Conservation (phyloP, 805 yeast species). For the Yamadazyma ubonensis region DNA sequence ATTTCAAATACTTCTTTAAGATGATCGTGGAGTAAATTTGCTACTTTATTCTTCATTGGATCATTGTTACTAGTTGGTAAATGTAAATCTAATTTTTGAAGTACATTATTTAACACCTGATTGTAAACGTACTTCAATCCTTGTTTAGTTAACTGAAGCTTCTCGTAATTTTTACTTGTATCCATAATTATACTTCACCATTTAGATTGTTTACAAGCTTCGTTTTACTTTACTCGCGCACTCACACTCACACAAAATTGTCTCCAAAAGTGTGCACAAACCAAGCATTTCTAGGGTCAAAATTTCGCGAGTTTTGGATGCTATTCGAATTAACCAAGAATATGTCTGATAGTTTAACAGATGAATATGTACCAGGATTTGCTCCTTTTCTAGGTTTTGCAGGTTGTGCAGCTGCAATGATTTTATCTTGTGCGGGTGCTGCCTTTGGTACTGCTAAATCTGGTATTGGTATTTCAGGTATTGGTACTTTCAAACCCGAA, state of each 20-base stretch:
- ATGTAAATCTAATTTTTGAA: conserved; percentile 47
- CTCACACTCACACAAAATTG: not conserved
- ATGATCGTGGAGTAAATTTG: conserved; percentile 43
- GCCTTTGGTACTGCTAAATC: conserved; percentile 98
- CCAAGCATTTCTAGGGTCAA: conserved; percentile 1
- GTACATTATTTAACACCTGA: conserved; percentile 42
- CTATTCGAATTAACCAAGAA: not conserved
- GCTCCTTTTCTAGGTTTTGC: conserved; percentile 98
- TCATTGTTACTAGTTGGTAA: conserved; percentile 46
- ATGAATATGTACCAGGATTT: conserved; percentile 80
- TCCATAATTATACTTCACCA: conserved; percentile 3
- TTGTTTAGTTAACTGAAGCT: conserved; percentile 48
- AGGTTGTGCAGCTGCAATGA: conserved; percentile 93
- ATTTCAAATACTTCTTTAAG: conserved; percentile 55
- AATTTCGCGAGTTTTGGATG: not conserved
- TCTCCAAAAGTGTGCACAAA: too few relatives aligned
- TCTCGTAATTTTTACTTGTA: conserved; percentile 28
- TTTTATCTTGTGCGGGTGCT: conserved; percentile 93
- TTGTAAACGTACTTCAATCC: conserved; percentile 52
- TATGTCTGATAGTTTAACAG: conserved; percentile 19
- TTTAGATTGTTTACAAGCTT: conserved; percentile 3
- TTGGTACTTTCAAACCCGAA: conserved; percentile 96
- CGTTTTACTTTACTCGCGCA: conserved; percentile 2
- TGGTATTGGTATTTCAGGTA: conserved; percentile 97
- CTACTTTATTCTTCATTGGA: conserved; percentile 46